Percentiles rank a stretch among this genome's conserved stretches.
These are phyloP conservation scores for Epithemia pelagica DNA, from an alignment of 108 stramenopile genomes.

Conservation along the genomic window DNA sequence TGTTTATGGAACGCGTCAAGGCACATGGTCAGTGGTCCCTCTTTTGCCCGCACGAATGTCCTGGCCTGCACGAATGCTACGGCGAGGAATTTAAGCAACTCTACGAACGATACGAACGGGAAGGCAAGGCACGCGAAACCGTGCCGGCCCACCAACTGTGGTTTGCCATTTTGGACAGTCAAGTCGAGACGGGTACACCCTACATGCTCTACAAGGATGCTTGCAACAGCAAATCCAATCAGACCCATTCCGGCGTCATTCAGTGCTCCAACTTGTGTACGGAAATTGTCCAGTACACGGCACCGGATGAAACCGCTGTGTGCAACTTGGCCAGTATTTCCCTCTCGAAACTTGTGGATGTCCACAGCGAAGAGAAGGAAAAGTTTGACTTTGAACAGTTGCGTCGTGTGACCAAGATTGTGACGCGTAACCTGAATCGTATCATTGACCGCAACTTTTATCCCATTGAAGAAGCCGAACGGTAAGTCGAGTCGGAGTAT, in stretches of 20 bases:
- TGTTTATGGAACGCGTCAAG: conserved; percentile 98
- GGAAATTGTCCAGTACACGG: conserved; percentile 98
- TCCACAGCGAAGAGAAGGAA: conserved; percentile 38
- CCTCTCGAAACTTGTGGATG: conserved; percentile 87
- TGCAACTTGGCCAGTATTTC: conserved; percentile 98
- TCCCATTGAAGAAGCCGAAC: conserved; percentile 82
- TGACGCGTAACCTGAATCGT: conserved; percentile 94
- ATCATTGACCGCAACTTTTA: conserved; percentile 99
- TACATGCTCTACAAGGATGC: conserved; percentile 99
- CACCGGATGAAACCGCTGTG: conserved; percentile 97
- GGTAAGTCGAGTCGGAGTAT: conserved; percentile 15
- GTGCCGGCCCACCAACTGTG: conserved; percentile 96
- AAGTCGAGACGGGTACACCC: conserved; percentile 99
- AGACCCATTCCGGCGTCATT: conserved; percentile 98
- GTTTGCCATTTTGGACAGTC: conserved; percentile 96
- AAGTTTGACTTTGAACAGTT: conserved; percentile 87
- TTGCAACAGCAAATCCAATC: conserved; percentile 97
- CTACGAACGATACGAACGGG: conserved; percentile 92
- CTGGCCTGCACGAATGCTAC: conserved; percentile 85
- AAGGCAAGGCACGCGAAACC: conserved; percentile 85
- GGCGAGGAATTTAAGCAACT: conserved; percentile 91
- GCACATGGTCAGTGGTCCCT: conserved; percentile 87
- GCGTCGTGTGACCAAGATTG: conserved; percentile 83
- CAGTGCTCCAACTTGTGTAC: conserved; percentile 96
- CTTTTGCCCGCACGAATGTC: conserved; percentile 97